Evolutionary conservation across 352 stramenopile species (phyloP).

Genomic region (Hyaloperonospora brassicae): DNA sequence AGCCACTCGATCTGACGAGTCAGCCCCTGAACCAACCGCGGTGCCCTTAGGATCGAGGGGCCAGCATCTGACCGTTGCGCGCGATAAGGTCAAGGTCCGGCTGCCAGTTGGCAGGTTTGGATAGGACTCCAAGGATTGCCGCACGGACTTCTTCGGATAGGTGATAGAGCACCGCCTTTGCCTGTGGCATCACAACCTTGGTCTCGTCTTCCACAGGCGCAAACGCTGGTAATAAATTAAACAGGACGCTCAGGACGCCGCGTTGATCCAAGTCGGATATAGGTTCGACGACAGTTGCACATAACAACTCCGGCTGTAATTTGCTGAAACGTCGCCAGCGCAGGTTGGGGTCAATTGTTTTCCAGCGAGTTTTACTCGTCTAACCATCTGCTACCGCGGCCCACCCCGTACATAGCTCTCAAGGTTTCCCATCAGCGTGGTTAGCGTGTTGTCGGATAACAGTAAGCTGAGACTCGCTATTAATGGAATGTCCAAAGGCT

Average conservation of each 20-base stretch:
- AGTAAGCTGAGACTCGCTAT: neutral
- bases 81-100: neutral
- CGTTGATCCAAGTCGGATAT: no score
- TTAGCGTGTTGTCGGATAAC: no score
- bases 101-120: neutral
- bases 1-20: neutral
- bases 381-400: neutral
- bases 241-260: neutral
- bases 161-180: neutral
- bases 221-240: neutral
- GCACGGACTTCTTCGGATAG: neutral
- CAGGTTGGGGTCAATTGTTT: no score
- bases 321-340: no score
- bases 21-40: neutral
- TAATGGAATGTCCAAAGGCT: conserved; percentile 1
- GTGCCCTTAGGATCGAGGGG: neutral
- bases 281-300: no score
- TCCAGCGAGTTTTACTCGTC: no score
- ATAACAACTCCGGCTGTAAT: no score
- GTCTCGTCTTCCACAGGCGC: neutral
- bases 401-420: neutral
- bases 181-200: neutral
- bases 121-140: no score
- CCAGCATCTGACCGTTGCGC: neutral
- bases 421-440: neutral